Evolutionary conservation across 371 early-diverging fungal species (phyloP).

Genomic region (Mucor velutinosus): DNA sequence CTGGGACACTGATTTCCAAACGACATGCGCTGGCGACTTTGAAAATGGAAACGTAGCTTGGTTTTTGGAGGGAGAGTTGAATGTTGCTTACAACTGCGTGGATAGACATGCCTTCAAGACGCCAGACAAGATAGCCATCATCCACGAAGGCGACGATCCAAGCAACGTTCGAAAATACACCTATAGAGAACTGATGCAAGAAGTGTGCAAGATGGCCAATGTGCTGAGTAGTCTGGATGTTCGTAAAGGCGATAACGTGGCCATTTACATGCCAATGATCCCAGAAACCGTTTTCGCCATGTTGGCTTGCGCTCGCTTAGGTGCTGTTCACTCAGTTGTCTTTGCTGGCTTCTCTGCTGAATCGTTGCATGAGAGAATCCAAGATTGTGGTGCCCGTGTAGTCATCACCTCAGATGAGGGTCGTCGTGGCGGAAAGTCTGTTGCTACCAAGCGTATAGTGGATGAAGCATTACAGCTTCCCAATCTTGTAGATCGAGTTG

Average conservation of each 20-base stretch:
- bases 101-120: conserved; percentile 87
- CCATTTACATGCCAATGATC: conserved; percentile 97
- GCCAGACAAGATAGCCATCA: conserved; percentile 80
- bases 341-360: conserved; percentile 92
- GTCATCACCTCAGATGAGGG: conserved; percentile 86
- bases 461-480: conserved; percentile 83
- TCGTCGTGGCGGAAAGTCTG: conserved; percentile 82
- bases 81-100: conserved; percentile 96
- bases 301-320: conserved; percentile 93
- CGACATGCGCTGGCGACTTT: conserved; percentile 67
- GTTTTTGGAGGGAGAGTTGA: conserved; percentile 94
- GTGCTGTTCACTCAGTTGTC: conserved; percentile 85
- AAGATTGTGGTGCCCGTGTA: conserved; percentile 72
- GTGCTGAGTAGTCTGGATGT: conserved; percentile 78
- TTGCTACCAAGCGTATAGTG: conserved; percentile 85
- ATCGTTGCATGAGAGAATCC: conserved; percentile 80
- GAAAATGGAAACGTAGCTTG: conserved; percentile 83
- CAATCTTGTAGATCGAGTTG: conserved; percentile 41
- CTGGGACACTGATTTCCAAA: conserved; percentile 81
- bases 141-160: conserved; percentile 90
- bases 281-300: conserved; percentile 90
- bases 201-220: conserved; percentile 83
- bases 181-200: conserved; percentile 75
- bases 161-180: conserved; percentile 69
- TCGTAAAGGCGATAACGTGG: conserved; percentile 86